Evolutionary conservation across 495 filamentous ascomycete genomes (phyloP), one percentile per base, ranked within the genome.

Genomic region (Amphirosellinia nigrospora): DNA sequence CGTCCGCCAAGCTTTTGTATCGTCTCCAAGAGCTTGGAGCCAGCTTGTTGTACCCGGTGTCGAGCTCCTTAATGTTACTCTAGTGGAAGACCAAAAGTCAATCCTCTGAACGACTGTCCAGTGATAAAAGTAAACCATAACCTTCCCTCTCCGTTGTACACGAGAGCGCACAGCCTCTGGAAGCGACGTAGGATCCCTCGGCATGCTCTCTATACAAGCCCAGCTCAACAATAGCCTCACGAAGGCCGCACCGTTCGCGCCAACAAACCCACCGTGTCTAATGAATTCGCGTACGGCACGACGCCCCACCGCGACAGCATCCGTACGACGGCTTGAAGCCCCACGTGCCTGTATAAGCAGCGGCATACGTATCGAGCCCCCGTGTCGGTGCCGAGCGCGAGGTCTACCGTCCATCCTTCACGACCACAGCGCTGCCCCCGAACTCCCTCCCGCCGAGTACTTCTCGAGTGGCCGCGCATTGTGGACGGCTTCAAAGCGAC

Each of bases 241-340:
- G 78, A 41, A 90, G 66, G 75, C 11, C 77, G 74, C 0, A 87
- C 87, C 7, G 77, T 82, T 41, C 73, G 79, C 0, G 88, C 89
- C 56, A 99, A 66, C 2, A 99, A 84, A 0, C 96, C 96, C 6
- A 99, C 93, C 2, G 96, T 99, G 76, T 99, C 96, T 8, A 99
- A 78, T 4, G 94, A 97, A 74, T 98, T 98, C 21, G 96, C 96
- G 78, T 98, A 99, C 26, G 94, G 92, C 36, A 98, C 86, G 10
- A 99, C 94, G 21, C 96, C 96, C 87, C 91, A 94, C 58, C 96
- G 86, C 64, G 93, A 96, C 39, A 95, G 74, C 72, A 92, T 79
- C 93, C 94, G 75, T 96, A 96, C 6, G 93, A 96, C 16, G 96
- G 96, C 80, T 99, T 99, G 81, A 94, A 98, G 0, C 96, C 96